Percentiles rank a stretch among this genome's conserved stretches.
These are phyloP conservation scores for Saccharum spontaneum DNA, from an alignment of 176 grass and related monocot species.

Conservation along the genomic window DNA sequence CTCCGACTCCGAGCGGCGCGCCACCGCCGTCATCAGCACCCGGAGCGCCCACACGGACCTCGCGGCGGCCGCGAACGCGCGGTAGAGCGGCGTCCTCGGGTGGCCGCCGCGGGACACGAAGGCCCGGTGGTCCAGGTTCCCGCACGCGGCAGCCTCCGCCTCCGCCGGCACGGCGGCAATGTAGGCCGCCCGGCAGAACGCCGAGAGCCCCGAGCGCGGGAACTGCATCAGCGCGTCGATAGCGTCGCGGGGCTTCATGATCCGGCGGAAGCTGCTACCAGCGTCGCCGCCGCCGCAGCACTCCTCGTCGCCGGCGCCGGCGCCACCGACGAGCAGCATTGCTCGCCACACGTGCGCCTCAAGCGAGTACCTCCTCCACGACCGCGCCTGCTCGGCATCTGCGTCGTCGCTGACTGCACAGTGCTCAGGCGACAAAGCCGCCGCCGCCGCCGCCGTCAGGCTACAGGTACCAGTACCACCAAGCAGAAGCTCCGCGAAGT, in stretches of 20 bases:
- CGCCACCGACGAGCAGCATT: background rate
- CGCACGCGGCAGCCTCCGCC: background rate
- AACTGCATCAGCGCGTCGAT: constrained; percentile 13
- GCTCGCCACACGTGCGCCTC: constrained; percentile 4
- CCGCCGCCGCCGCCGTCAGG: background rate
- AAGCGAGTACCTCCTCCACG: background rate
- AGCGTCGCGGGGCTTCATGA: constrained; percentile 1
- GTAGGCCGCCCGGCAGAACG: background rate
- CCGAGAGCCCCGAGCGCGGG: background rate
- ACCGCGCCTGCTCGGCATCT: background rate
- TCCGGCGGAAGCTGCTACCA: background rate
- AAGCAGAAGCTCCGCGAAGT: background rate
- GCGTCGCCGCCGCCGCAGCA: background rate
- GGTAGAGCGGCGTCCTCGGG: constrained; percentile 25
- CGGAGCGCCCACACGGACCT: constrained; percentile 25
- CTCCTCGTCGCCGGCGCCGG: background rate
- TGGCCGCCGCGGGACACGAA: constrained; percentile 23
- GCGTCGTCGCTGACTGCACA: background rate
- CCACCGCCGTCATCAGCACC: background rate
- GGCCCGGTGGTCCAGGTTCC: background rate
- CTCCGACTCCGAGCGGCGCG: background rate
- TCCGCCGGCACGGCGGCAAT: background rate
- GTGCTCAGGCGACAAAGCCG: background rate
- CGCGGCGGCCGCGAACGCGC: constrained; percentile 12
- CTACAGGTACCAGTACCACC: background rate